A percentile compares a stretch with the other conserved stretches of the same genome.
These are phyloP conservation scores for Pelargonium fulgidum DNA, from an alignment of 441 rosid genomes.

Conservation along the genomic window DNA sequence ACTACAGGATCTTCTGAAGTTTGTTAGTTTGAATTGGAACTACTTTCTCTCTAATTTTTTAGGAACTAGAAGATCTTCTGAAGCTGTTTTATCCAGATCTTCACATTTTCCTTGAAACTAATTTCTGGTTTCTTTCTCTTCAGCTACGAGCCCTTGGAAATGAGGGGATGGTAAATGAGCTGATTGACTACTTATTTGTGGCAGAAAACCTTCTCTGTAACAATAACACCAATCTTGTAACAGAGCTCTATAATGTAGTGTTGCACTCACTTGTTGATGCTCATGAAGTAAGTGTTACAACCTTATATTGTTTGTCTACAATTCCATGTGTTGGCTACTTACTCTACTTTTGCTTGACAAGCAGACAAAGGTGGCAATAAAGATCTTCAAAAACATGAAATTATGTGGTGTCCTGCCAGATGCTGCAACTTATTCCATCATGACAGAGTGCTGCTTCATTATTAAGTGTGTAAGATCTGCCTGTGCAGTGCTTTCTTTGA, in stretches of 20 bases:
- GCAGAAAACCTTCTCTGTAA: constrained; percentile 44
- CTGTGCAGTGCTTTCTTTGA: constrained; percentile 56
- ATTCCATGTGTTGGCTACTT: constrained; percentile 8
- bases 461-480: constrained; percentile 50
- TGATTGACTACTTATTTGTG: constrained; percentile 41
- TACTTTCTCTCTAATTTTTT: neutral
- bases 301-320: constrained; percentile 15
- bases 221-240: constrained; percentile 32
- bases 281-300: constrained; percentile 43
- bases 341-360: constrained; percentile 16
- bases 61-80: neutral
- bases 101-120: neutral
- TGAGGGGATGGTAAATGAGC: constrained; percentile 67
- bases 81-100: neutral
- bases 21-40: too few species aligned
- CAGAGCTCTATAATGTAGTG: constrained; percentile 50
- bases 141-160: constrained; percentile 76
- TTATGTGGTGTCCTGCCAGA: constrained; percentile 36
- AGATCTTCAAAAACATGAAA: constrained; percentile 56
- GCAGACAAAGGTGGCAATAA: constrained; percentile 51
- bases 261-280: constrained; percentile 63
- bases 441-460: constrained; percentile 65
- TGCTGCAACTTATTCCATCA: constrained; percentile 54
- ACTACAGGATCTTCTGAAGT: too few species aligned
- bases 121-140: constrained; percentile 19